Evolutionary conservation across 208 protist genomes (phyloP), one percentile per base, ranked within the genome.

Genomic region (Acanthamoeba healyi): DNA sequence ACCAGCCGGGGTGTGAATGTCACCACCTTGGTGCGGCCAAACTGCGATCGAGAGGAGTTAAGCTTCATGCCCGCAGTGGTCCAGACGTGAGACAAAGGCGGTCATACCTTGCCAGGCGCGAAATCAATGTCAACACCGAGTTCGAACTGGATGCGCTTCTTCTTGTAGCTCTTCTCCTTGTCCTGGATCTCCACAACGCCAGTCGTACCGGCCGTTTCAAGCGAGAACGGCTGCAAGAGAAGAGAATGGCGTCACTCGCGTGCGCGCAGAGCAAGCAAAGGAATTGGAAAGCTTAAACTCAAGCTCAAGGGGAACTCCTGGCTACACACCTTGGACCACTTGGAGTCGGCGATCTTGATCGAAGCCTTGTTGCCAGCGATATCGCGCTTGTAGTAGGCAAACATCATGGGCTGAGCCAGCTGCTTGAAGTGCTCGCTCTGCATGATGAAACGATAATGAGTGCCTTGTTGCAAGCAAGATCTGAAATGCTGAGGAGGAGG

Each of bases 291-390:
- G n/a, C n/a, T n/a, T 15, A 63, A 63, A 24, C 19, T 63, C 56
- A 63, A 24, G 19, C 15, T 40, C 22, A 79, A 19, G 67, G 24
- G 67, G 24, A 79, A n/a, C n/a, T n/a, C 24, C 6, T n/a, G n/a
- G n/a, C 36, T 56, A 58, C n/a, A 58, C 44, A 72, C 86, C 86
- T 92, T 92, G 15, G 87, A 77, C 87, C 87, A 92, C 29, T 77
- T 34, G 49, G 87, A 92, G 49, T 77, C 87, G 15, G 87, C 87
- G 0, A 92, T 92, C 32, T 77, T 92, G 26, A 92, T 7, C 22
- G 87, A 92, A 2, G 49, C 87, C 49, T 92, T 92, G 87, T 92
- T 92, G 87, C 87, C 87, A 46, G 63, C 87, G 24, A 92, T 77
- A 34, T 92, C 87, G 29, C 87, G 54, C 40, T 92, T 70, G 63